Conservation (phyloP, 2,329 filamentous ascomycete species). For the Pseudogymnoascus sp. region DNA sequence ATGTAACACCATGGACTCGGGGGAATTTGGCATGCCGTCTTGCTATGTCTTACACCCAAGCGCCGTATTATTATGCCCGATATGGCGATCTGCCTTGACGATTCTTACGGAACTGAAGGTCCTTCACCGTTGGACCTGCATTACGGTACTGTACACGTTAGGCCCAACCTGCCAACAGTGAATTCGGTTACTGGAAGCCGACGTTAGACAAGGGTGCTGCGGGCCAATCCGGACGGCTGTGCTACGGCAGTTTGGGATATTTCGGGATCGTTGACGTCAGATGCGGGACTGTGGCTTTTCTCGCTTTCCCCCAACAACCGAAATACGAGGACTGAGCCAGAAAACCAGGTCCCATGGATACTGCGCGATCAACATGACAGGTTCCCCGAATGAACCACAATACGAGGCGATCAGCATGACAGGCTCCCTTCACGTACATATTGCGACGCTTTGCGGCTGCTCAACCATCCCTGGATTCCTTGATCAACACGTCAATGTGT, state of each 20-base stretch:
- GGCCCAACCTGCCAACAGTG: neutral
- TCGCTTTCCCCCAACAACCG: neutral
- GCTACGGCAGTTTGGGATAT: neutral
- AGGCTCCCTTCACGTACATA: neutral
- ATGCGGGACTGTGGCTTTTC: neutral
- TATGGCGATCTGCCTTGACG: neutral
- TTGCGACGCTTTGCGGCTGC: neutral
- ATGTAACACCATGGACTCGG: neutral
- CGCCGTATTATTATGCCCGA: neutral
- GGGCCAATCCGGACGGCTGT: slow-evolving; percentile 2
- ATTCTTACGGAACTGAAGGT: neutral
- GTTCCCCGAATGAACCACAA: neutral
- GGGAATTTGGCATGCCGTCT: neutral
- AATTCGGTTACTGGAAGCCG: neutral
- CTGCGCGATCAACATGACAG: neutral
- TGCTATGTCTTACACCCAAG: neutral
- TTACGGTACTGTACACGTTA: neutral
- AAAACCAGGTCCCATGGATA: neutral
- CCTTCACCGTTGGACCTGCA: neutral
- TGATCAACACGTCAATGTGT: neutral
- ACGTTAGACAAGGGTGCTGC: neutral
- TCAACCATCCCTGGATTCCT: neutral
- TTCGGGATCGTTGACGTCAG: neutral
- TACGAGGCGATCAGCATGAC: neutral
- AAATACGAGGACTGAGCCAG: neutral